These are phyloP conservation scores for Galium porrigens DNA, from an alignment of 305 asterid genomes.

Conservation along the genomic window DNA sequence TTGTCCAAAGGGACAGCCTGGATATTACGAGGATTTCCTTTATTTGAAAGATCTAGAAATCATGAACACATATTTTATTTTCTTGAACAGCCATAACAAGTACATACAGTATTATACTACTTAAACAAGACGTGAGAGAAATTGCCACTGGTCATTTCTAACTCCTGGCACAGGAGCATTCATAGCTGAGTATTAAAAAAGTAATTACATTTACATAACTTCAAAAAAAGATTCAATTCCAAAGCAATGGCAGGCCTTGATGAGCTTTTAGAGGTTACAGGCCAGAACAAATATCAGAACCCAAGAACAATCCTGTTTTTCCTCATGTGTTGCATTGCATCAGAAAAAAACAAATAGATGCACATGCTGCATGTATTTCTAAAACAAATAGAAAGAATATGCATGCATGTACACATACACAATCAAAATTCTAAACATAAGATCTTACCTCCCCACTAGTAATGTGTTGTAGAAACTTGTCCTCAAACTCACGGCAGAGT, in stretches of 20 bases:
- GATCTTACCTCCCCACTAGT: constrained; percentile 80
- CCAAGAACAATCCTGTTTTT: neutral
- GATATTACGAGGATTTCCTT: neutral
- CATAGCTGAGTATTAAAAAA: neutral
- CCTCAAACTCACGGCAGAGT: constrained; percentile 99
- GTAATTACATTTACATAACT: neutral
- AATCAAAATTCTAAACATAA: neutral
- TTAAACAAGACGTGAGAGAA: neutral
- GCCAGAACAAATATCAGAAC: neutral
- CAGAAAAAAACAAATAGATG: neutral
- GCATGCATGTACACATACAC: neutral
- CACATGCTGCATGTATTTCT: too few relatives aligned
- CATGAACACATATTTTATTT: neutral
- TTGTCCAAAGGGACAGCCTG: neutral
- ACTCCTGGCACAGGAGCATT: neutral
- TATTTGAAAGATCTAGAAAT: neutral
- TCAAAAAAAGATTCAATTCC: too few relatives aligned
- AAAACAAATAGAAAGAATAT: neutral
- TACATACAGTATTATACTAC: neutral
- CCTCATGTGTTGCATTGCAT: neutral
- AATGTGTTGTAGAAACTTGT: constrained; percentile 93
- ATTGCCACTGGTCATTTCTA: neutral
- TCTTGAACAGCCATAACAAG: neutral
- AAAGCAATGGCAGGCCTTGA: too few relatives aligned
- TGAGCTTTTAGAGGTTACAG: too few relatives aligned